Base-by-base conservation (phyloP, 306 rosid species). In the Psophocarpus tetragonolobus region DNA sequence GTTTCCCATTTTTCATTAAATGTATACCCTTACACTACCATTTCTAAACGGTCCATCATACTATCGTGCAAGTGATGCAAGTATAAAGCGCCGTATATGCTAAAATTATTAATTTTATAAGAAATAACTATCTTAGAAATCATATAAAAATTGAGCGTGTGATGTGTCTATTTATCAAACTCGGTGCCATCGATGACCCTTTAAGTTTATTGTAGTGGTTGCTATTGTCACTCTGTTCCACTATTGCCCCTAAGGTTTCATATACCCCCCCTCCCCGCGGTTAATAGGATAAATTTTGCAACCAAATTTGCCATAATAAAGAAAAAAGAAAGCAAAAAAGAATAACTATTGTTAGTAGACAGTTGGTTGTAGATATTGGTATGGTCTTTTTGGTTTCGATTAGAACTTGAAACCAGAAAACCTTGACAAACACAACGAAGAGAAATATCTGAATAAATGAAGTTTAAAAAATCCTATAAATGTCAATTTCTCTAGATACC, bases 251-350 rank as follows among this genome's bases (percentile, higher is more conserved):
- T 65, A 50, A 35, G 7, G 50, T 50, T 76, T 48, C 7, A 24
- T 32, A 11, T 23, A 9, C 36, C 17, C 2, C 7, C n/a, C 4
- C 17, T 4, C 21, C 47, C 2, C n/a, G n/a, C n/a, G n/a, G 0
- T 38, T 58, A 27, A 29, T 42, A 39, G 45, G 73, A 47, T 70
- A 50, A 6, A 6, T 67, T 72, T 51, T 0, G 68, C 21, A 8
- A 18, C 15, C 68, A 73, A 80, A 75, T 41, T 80, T 64, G 60
- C 58, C 30, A 80, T 80, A 8, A 27, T 73, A 54, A n/a, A 51
- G 20, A 5, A 53, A 5, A 24, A 58, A 61, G 6, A 18, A 5
- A n/a, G n/a, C n/a, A n/a, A 76, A 7, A 56, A 23, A 60, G 3
- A 23, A n/a, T 11, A 24, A 48, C 11, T 29, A 1, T 20, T 21